Conservation (phyloP, 2,329 filamentous ascomycete species). For the Thermoascus crustaceus region DNA sequence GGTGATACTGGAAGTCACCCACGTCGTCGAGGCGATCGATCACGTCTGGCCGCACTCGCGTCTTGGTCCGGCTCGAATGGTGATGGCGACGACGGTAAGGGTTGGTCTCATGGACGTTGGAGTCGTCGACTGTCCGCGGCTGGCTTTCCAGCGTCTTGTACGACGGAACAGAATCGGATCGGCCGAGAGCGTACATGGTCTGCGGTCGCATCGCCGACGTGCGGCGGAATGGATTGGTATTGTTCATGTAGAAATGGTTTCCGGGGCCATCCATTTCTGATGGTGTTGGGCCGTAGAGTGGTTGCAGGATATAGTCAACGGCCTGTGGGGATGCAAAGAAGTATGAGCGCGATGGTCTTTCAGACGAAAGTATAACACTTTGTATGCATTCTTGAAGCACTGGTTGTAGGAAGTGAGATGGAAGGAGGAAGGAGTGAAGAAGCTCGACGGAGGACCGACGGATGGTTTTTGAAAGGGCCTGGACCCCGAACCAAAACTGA, state of each 20-base stretch:
- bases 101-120: background rate
- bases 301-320: conserved; percentile 59
- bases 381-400: background rate
- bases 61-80: conserved; percentile 58
- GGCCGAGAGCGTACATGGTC: conserved; percentile 8
- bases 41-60: conserved; percentile 60
- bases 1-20: conserved; percentile 65
- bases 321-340: conserved; percentile 46
- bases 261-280: conserved; percentile 60
- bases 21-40: conserved; percentile 72
- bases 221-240: conserved; percentile 10
- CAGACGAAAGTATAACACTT: too few species aligned
- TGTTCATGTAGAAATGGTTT: conserved; percentile 44
- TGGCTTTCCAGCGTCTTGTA: conserved; percentile 20
- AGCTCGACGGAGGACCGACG: background rate
- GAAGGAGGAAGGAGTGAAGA: conserved; percentile 8
- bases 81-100: conserved; percentile 1
- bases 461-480: too few species aligned
- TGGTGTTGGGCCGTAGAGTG: conserved; percentile 59
- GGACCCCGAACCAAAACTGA: conserved; percentile 5
- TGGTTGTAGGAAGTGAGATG: background rate
- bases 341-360: conserved; percentile 6
- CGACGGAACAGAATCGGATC: conserved; percentile 3
- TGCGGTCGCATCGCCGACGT: background rate
- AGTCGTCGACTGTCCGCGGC: background rate